Evolutionary conservation across 768 basidiomycete species (phyloP), one percentile per base, ranked within the genome.

Genomic region (Tricholoma bakamatsutake): DNA sequence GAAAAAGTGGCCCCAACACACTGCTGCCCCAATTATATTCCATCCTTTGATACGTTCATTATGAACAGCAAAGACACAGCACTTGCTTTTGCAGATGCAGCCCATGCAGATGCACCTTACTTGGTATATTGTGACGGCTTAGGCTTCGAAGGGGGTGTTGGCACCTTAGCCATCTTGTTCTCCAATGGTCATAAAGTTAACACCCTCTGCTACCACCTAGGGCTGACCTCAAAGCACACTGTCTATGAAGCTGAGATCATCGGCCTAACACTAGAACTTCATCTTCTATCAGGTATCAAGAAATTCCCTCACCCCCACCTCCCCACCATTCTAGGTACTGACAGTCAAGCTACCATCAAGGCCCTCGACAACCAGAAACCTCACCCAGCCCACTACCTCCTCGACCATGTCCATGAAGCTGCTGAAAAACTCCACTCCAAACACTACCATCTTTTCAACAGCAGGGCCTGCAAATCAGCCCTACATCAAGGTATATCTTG

Each of bases 161-260:
- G 55, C 24, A 52, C 58, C 1, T 53, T 39, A 12, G 58, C 58
- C 12, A 50, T 59, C 11, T 11, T 59, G 3, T 56, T 31, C 17
- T 3, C 50, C 9, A 12, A 43, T 7, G 17, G 48, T 5, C 5
- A 7, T 0, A 31, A 59, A 15, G n/a, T 18, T 5, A 7, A 5
- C 15, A 42, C 37, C 13, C 58, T 56, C 3, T 15, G 11, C 3
- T 50, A 43, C 21, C 35, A 56, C 35, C 54, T 59, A 2, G 55
- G 58, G 4, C 31, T 27, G 3, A 45, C 18, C 7, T 34, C 51
- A 1, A 3, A 50, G 5, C 55, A 59, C 30, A 59, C 52, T 2
- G 43, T 52, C 33, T 59, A 48, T 30, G 55, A 59, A 35, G 53
- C 43, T 11, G 52, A 60, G n/a, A 50, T 54, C 8, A 50, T 60